phyloP scores from a whole-genome alignment of 1,284 basidiomycete genomes.

The Anthracocystis walkeri region DNA sequence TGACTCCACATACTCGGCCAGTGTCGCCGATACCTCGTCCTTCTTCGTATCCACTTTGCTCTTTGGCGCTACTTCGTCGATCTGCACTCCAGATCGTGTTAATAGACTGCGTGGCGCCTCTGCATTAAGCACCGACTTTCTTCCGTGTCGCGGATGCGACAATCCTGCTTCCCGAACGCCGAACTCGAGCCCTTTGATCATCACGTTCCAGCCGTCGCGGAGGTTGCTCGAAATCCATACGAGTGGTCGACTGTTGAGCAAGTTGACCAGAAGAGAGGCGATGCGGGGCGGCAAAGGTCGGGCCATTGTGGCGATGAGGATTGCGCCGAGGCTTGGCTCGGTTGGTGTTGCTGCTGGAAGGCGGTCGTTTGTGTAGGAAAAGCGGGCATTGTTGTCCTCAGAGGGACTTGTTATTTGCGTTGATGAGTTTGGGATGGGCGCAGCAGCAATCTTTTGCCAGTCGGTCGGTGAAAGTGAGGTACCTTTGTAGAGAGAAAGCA shows the following conservation, averaged over 20 bases:
- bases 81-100: neutral
- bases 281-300: slow-evolving; percentile 34
- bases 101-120: neutral
- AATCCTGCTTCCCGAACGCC: slow-evolving; percentile 41
- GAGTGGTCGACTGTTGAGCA: slow-evolving; percentile 25
- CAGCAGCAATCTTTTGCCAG: slow-evolving; percentile 33
- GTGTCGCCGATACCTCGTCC: slow-evolving; percentile 15
- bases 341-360: slow-evolving; percentile 13
- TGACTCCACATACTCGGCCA: slow-evolving; percentile 24
- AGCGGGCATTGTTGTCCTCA: slow-evolving; percentile 3
- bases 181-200: slow-evolving; percentile 44
- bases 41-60: slow-evolving; percentile 19
- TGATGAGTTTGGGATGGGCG: neutral
- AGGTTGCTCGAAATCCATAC: slow-evolving; percentile 41
- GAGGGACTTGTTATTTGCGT: neutral
- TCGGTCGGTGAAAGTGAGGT: neutral
- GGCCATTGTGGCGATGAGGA: slow-evolving; percentile 27
- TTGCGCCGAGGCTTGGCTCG: slow-evolving; percentile 29
- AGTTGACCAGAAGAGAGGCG: slow-evolving; percentile 6
- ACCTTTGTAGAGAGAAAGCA: slow-evolving; percentile 18
- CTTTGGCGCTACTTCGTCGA: slow-evolving; percentile 23
- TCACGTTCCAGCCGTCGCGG: slow-evolving; percentile 45
- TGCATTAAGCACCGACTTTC: neutral
- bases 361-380: slow-evolving; percentile 29
- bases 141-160: slow-evolving; percentile 3